Evolutionary conservation across 192 early-diverging fungal species (phyloP).

Genomic region (Entophlyctis helioformis): DNA sequence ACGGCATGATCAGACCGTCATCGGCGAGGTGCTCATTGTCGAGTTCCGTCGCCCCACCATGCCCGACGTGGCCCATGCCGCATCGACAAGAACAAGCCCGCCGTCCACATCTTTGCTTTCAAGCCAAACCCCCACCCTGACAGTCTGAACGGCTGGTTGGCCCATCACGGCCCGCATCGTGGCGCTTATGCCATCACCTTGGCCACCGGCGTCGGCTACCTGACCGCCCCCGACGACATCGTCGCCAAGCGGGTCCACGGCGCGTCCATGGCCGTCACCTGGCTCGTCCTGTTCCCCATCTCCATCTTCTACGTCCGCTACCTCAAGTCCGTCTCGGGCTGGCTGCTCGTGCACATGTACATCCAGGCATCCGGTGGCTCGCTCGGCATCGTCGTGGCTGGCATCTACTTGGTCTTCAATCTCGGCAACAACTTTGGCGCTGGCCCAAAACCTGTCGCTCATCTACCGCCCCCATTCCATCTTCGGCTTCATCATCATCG

Average conservation of each 20-base stretch:
- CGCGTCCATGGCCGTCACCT: slow-evolving; percentile 21
- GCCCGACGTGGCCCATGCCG: slow-evolving; percentile 3
- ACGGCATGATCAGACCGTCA: background rate
- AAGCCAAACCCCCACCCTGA: slow-evolving; percentile 7
- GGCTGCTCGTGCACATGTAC: slow-evolving; percentile 17
- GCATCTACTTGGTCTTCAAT: slow-evolving; percentile 8
- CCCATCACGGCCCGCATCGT: slow-evolving; percentile 9
- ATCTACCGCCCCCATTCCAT: slow-evolving; percentile 21
- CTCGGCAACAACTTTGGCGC: slow-evolving; percentile 2
- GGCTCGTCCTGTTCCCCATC: slow-evolving; percentile 23
- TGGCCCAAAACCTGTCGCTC: background rate
- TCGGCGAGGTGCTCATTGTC: background rate
- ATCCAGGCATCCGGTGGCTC: slow-evolving; percentile 12
- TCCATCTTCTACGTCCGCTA: slow-evolving; percentile 24
- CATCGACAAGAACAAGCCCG: background rate
- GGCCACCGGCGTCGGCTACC: background rate
- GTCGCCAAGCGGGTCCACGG: slow-evolving; percentile 19
- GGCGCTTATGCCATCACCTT: slow-evolving; percentile 7
- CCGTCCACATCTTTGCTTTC: slow-evolving; percentile 19
- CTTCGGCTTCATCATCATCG: slow-evolving; percentile 17
- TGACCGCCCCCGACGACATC: slow-evolving; percentile 1
- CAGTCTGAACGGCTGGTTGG: slow-evolving; percentile 4
- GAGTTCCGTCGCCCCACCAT: slow-evolving; percentile 2
- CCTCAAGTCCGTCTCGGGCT: slow-evolving; percentile 13
- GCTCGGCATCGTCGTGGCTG: slow-evolving; percentile 3